Conservation (phyloP, 2,329 filamentous ascomycete genomes). For the Tolypocladium guangdongense region DNA sequence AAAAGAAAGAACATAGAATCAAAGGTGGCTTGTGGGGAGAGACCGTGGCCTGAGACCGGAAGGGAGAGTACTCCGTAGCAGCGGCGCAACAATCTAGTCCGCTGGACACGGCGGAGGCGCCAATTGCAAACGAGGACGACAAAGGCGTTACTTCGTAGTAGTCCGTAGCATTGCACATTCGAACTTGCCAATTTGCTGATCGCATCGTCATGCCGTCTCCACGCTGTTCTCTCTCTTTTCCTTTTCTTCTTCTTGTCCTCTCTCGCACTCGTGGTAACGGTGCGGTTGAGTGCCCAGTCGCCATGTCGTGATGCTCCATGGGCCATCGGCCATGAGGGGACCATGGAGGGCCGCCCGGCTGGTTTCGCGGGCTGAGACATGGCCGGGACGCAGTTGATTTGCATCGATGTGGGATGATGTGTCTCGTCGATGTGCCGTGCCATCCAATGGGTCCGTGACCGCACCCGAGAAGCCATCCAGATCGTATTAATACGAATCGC, state of each 20-base stretch:
- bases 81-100: neutral
- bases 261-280: neutral
- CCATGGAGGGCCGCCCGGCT: neutral
- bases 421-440: neutral
- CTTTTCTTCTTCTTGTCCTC: too few species aligned
- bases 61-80: neutral
- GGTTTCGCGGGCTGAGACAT: neutral
- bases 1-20: neutral
- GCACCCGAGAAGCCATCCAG: neutral
- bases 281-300: neutral
- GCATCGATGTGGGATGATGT: neutral
- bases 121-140: too few species aligned
- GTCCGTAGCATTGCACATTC: neutral
- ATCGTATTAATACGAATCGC: neutral
- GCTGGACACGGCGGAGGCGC: too few species aligned
- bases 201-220: neutral
- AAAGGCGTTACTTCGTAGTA: neutral
- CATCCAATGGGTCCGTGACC: neutral
- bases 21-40: neutral
- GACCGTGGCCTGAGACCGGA: neutral
- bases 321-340: neutral
- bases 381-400: neutral
- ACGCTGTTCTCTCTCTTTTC: neutral
- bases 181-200: neutral
- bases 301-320: neutral